Evolutionary conservation across 2,329 filamentous ascomycete genomes (phyloP), one percentile per base, ranked within the genome.

Genomic region (Colletotrichum abscissum): DNA sequence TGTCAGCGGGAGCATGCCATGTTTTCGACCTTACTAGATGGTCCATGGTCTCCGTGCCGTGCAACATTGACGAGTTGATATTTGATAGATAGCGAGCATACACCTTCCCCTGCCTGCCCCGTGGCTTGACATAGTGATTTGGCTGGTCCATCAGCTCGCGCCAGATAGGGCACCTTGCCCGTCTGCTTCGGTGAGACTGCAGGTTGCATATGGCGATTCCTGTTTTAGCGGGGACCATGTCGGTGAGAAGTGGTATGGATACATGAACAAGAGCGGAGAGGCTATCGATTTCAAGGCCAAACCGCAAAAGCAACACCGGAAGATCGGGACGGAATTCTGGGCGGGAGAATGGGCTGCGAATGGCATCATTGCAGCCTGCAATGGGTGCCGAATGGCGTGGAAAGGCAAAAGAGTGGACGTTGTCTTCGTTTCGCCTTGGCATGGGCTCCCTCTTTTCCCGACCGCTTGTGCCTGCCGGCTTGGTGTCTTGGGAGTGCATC

Each of bases 401-500:
- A 69, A 69, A 69, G 38, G 52, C 9, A 38, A 57, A 68, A n/a
- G 54, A 69, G 22, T 52, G 52, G 59, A 35, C 30, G n/a, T 59
- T 42, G 35, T 70, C 28, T 42, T 73, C 26, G 60, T 56, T 26
- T 30, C 67, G 38, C 26, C 72, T 74, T 74, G 68, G 72, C 72
- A 59, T 68, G 63, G 72, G 72, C 72, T 74, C 69, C 72, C 72
- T 74, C 72, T 67, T 67, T 35, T 67, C 69, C 68, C 63, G 42
- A 60, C 63, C 72, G 72, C 72, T 73, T 73, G 68, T 63, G 63
- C 24, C 28, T 74, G 72, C 72, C 72, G 72, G 72, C 72, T 74
- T 74, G 72, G 72, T 72, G 56, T 72, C 72, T 66, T 71, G 67
- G 66, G 55, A 64, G 62, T 30, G 49, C 19, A 46, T 38, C 67